Evolutionary conservation across 2,329 filamentous ascomycete species (phyloP).

Genomic region (Talaromyces sp.): DNA sequence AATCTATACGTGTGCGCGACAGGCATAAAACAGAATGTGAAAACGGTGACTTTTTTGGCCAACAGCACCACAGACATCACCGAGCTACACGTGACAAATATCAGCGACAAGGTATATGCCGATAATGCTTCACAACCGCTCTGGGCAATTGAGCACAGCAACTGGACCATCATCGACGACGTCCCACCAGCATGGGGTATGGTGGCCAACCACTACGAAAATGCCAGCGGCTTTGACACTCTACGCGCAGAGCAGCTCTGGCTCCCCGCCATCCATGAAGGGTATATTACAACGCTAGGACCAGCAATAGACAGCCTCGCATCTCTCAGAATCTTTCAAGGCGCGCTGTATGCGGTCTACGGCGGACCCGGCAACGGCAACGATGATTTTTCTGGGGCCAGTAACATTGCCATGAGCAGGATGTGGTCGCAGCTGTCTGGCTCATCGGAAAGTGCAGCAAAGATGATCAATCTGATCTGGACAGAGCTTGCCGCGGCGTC

Average conservation of each 20-base stretch:
- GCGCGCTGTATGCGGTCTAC: constrained; percentile 14
- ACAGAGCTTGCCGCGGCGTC: constrained; percentile 43
- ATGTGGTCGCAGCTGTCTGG: constrained; percentile 37
- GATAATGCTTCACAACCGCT: constrained; percentile 26
- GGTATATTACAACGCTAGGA: background rate
- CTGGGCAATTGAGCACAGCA: constrained; percentile 36
- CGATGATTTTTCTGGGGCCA: constrained; percentile 26
- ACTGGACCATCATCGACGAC: constrained; percentile 20
- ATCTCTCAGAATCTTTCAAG: background rate
- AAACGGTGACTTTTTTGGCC: constrained; percentile 40
- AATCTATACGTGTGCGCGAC: constrained; percentile 44
- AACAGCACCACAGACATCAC: constrained; percentile 39
- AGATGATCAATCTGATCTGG: constrained; percentile 43
- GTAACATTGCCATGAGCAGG: constrained; percentile 38
- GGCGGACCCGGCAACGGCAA: constrained; percentile 26
- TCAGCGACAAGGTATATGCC: constrained; percentile 35
- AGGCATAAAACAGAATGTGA: constrained; percentile 40
- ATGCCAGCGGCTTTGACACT: constrained; percentile 29
- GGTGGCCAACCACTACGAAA: constrained; percentile 25
- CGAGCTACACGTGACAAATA: constrained; percentile 28
- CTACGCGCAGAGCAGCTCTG: constrained; percentile 26
- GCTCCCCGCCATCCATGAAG: constrained; percentile 17
- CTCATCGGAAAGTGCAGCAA: constrained; percentile 20
- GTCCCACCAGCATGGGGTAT: constrained; percentile 40
- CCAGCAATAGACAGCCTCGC: background rate